Base-by-base conservation (phyloP, 257 asterid species). In the Verbascum thapsus region DNA sequence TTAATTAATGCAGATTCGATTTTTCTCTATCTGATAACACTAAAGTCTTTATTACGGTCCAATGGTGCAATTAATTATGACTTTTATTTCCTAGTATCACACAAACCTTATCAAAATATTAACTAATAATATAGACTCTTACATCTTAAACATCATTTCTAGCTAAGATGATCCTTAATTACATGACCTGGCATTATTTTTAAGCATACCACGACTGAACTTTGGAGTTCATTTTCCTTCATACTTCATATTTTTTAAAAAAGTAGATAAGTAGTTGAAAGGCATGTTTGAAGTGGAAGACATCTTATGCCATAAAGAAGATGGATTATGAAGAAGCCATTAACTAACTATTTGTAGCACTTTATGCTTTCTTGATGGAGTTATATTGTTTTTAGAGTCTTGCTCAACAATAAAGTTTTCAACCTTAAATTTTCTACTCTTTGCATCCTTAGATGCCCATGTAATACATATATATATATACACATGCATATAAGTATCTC, bases 321-420 rank as follows among this genome's bases (percentile, higher is more conserved):
- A 22, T 45, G 50, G 10, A 10, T 18, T 13, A 48, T 61, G 49
- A 15, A 7, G 49, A 15, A 7, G 41, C 58, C 58, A 62, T n/a
- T n/a, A n/a, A n/a, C n/a, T 26, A 18, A 11, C 7, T 12, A 6
- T 44, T 11, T 68, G 54, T 15, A 18, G 15, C 57, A 61, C 71
- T 71, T 76, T 76, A 76, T 76, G 80, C 56, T 75, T 71, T 62
- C 71, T 71, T 71, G 74, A 11, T 39, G 23, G 49, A 7, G 55
- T 37, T 20, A 42, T 8, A 48, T 60, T 75, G 63, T 53, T 70
- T 20, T 60, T 74, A 26, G 61, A 47, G 59, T 61, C 67, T 71
- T 64, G 26, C 62, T 19, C 41, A 15, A 3, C 65, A 23, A 63
- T 16, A 23, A 64, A 50, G 58, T 32, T 5, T 6, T 10, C 5